Conservation (phyloP, 2,329 filamentous ascomycete species). For the Aspergillaceae sp. region DNA sequence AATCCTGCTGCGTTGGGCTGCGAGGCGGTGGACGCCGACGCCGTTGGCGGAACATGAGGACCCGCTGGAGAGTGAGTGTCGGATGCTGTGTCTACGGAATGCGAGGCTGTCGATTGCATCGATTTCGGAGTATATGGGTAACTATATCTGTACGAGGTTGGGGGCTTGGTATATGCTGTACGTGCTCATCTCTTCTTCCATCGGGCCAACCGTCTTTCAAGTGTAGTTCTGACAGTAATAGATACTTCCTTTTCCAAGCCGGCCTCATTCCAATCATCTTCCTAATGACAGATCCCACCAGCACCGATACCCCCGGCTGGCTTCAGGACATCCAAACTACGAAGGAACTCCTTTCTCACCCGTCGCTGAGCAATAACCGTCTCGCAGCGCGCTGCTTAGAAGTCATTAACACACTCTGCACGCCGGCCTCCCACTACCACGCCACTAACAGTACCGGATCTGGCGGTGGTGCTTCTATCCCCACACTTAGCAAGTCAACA, state of each 20-base stretch:
- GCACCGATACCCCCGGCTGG: slow-evolving; percentile 28
- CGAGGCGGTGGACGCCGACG: slow-evolving; percentile 26
- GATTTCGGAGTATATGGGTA: slow-evolving; percentile 35
- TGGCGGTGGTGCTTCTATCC: too few relatives aligned
- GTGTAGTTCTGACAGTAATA: slow-evolving; percentile 1
- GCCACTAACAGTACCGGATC: too few relatives aligned
- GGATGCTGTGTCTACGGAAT: slow-evolving; percentile 32
- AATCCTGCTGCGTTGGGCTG: slow-evolving; percentile 34
- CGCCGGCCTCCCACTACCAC: slow-evolving; percentile 15
- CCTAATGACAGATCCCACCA: slow-evolving; percentile 35
- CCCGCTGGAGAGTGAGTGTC: slow-evolving; percentile 30
- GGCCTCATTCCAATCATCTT: slow-evolving; percentile 37
- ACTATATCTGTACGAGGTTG: slow-evolving; percentile 32
- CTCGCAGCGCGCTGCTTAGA: slow-evolving; percentile 33
- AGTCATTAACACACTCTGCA: slow-evolving; percentile 31
- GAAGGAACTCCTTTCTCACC: slow-evolving; percentile 31
- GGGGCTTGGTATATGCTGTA: slow-evolving; percentile 39
- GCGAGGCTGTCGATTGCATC: slow-evolving; percentile 34
- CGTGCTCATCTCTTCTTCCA: slow-evolving; percentile 3
- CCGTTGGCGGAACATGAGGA: slow-evolving; percentile 23
- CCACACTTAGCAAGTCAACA: too few relatives aligned
- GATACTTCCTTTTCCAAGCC: slow-evolving; percentile 40
- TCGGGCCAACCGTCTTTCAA: neutral
- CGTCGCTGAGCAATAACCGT: slow-evolving; percentile 30
- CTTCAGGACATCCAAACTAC: slow-evolving; percentile 34